Evolutionary conservation across 2,329 filamentous ascomycete genomes (phyloP).

Genomic region (Hypoxylon sp.): DNA sequence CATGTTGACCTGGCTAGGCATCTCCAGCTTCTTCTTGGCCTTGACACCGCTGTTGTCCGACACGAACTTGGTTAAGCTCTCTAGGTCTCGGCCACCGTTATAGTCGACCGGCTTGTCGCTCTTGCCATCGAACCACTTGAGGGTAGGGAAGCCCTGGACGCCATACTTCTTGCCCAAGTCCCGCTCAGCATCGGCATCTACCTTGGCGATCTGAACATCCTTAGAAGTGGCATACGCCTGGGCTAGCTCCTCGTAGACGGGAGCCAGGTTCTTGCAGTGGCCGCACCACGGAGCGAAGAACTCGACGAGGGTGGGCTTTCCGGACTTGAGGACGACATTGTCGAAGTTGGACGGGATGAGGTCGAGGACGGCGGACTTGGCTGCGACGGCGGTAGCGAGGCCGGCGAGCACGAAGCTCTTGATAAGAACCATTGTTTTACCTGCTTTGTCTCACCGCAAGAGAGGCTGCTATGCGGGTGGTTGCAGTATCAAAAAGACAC

Average conservation of each 20-base stretch:
- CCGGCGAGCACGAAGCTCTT: slow-evolving; percentile 67
- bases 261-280: slow-evolving; percentile 97
- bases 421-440: slow-evolving; percentile 59
- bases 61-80: slow-evolving; percentile 82
- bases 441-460: slow-evolving; percentile 17
- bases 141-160: slow-evolving; percentile 92
- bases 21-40: slow-evolving; percentile 76
- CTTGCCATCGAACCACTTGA: slow-evolving; percentile 98
- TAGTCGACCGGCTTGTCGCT: slow-evolving; percentile 86
- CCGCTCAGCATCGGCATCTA: slow-evolving; percentile 92
- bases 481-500: slow-evolving; percentile 12
- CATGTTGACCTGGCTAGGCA: slow-evolving; percentile 78
- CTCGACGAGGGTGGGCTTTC: slow-evolving; percentile 94
- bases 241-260: slow-evolving; percentile 91
- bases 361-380: slow-evolving; percentile 86
- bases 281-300: slow-evolving; percentile 99
- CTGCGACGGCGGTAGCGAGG: slow-evolving; percentile 63
- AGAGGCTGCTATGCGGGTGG: slow-evolving; percentile 5
- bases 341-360: slow-evolving; percentile 93
- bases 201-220: slow-evolving; percentile 87
- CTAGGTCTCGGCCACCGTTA: slow-evolving; percentile 84
- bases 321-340: slow-evolving; percentile 83
- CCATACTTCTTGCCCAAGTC: slow-evolving; percentile 84
- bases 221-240: slow-evolving; percentile 74
- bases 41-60: slow-evolving; percentile 87